Base-by-base conservation (phyloP, 75 land plant genomes). In the Pseudotsuga menziesii region DNA sequence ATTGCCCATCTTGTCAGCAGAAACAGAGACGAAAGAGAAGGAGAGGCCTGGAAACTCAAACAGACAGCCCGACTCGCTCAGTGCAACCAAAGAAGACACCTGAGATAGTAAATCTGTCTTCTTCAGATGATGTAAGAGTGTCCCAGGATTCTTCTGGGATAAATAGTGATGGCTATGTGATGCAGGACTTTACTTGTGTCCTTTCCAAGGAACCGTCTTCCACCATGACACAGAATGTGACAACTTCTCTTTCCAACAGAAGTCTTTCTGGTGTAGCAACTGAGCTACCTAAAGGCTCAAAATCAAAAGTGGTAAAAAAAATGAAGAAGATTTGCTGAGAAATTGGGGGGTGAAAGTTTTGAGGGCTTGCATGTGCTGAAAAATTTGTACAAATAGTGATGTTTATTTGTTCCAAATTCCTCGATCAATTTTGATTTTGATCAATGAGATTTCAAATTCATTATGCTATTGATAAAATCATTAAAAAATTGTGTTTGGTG, bases 1-100 rank as follows among this genome's bases (percentile, higher is more conserved):
- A 83, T 76, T 96, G 99, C 71, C 66, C 76, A 58, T 73, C 77
- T 26, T 96, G 98, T 78, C 80, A 73, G 32, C 64, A 76, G 41
- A 56, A 48, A 74, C 35, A 66, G 86, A 61, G 15, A 73, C 41
- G 25, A 56, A 57, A 83, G 87, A 71, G 57, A 74, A 66, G 75
- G 81, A 66, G 41, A 83, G 39, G 25, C 52, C 32, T n/a, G 23
- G 48, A 19, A 69, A n/a, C 39, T 41, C 48, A 22, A 69, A 9
- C 44, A 8, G 41, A 9, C 23, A 41, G 3, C 13, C 39, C 54
- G 41, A 69, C 25, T 5, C 23, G 72, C 13, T 39, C 20, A 22
- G 72, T n/a, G 3, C 52, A 69, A 41, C 72, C 52, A 69, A 41
- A 39, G 48, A 69, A 69, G 72, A 41, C 20, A 69, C 19, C 41